Percentiles rank a stretch among this genome's conserved stretches.
Conservation (phyloP, 2,329 filamentous ascomycete species). For the Allantophomopsis lycopodina region DNA sequence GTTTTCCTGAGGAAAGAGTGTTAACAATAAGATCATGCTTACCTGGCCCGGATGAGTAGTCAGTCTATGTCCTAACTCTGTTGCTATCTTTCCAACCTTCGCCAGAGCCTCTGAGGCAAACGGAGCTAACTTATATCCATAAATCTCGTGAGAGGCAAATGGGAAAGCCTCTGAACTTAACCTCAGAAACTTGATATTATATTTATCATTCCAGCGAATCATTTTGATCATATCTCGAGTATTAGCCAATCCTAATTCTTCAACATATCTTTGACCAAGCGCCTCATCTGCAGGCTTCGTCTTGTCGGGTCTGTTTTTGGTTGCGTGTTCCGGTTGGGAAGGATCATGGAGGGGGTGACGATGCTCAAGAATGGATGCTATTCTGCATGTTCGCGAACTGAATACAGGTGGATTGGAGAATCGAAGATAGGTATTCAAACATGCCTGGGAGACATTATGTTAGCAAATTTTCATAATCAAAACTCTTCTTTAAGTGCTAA, state of each 20-base stretch:
- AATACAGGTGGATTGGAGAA: constrained; percentile 74
- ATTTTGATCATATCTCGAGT: constrained; percentile 74
- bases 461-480: background rate
- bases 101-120: constrained; percentile 71
- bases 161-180: constrained; percentile 95
- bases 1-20: constrained; percentile 4
- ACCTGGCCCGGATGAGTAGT: constrained; percentile 81
- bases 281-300: constrained; percentile 49
- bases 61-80: constrained; percentile 67
- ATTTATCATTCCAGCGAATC: constrained; percentile 83
- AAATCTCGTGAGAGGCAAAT: constrained; percentile 77
- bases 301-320: constrained; percentile 76
- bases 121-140: constrained; percentile 72
- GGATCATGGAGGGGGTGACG: constrained; percentile 69
- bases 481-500: constrained; percentile 1
- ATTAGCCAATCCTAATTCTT: constrained; percentile 69
- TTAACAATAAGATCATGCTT: constrained; percentile 3
- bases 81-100: constrained; percentile 64
- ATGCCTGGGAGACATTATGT: constrained; percentile 40
- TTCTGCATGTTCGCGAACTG: constrained; percentile 80
- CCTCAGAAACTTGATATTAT: constrained; percentile 83
- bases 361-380: constrained; percentile 81
- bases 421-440: constrained; percentile 83
- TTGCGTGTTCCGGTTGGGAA: constrained; percentile 62
- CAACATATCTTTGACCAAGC: constrained; percentile 59